Conservation (phyloP, 805 yeast genomes). For the Suhomyces sp. region DNA sequence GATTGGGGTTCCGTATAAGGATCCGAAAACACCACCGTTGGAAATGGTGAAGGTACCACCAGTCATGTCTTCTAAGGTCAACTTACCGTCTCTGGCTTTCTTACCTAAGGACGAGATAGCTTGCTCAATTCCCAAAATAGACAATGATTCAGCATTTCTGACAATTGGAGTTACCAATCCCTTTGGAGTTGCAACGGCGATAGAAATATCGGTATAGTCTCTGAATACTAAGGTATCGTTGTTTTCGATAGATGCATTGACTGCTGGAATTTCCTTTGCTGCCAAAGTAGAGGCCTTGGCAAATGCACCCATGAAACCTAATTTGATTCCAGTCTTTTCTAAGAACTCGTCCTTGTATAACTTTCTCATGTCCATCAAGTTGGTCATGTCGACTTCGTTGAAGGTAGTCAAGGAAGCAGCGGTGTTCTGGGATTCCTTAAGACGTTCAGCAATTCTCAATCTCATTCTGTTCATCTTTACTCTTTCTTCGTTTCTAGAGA, state of each 20-base stretch:
- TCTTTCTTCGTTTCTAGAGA: slow-evolving; percentile 83
- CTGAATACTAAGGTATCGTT: slow-evolving; percentile 92
- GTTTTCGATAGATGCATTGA: slow-evolving; percentile 90
- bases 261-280: slow-evolving; percentile 91
- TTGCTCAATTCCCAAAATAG: slow-evolving; percentile 84
- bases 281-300: slow-evolving; percentile 92
- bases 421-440: slow-evolving; percentile 98
- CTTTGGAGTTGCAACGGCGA: slow-evolving; percentile 99
- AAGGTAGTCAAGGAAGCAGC: slow-evolving; percentile 97
- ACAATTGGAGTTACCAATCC: slow-evolving; percentile 98
- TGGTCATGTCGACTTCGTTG: slow-evolving; percentile 97
- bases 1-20: slow-evolving; percentile 96
- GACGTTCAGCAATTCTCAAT: slow-evolving; percentile 96
- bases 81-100: slow-evolving; percentile 96
- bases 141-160: slow-evolving; percentile 91
- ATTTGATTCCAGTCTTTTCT: slow-evolving; percentile 89
- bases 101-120: slow-evolving; percentile 79
- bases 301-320: slow-evolving; percentile 99
- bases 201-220: slow-evolving; percentile 92
- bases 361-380: slow-evolving; percentile 90
- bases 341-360: slow-evolving; percentile 94
- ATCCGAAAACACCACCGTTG: slow-evolving; percentile 98
- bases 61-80: slow-evolving; percentile 96
- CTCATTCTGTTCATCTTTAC: slow-evolving; percentile 99
- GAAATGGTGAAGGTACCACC: slow-evolving; percentile 99